These are phyloP conservation scores for Tolypocladium ophioglossoides DNA, from an alignment of 2,329 filamentous ascomycete species.

Conservation along the genomic window DNA sequence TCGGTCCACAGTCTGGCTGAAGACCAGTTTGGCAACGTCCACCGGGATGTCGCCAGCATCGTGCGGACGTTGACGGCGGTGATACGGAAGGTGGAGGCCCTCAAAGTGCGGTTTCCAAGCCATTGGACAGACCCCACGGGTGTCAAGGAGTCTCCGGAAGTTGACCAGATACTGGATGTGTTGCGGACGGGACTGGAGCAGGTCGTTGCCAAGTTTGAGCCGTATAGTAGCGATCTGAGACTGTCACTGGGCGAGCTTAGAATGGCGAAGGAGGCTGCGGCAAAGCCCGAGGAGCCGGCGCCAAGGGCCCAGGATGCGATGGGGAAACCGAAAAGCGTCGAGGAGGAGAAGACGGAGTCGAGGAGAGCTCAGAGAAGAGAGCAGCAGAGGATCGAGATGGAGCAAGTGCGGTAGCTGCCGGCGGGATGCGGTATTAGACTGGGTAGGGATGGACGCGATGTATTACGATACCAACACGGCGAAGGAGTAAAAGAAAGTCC, in stretches of 20 bases:
- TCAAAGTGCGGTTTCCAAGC: constrained; percentile 45
- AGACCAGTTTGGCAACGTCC: constrained; percentile 79
- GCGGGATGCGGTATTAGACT: neutral
- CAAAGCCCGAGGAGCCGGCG: constrained; percentile 9
- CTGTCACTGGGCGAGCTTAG: constrained; percentile 62
- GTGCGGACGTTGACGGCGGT: constrained; percentile 62
- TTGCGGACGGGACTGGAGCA: constrained; percentile 55
- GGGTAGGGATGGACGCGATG: neutral
- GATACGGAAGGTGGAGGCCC: constrained; percentile 58
- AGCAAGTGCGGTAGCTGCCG: constrained; percentile 12
- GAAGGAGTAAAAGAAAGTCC: neutral
- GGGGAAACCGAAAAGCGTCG: constrained; percentile 13
- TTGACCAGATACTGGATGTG: constrained; percentile 57
- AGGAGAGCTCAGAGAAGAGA: constrained; percentile 10
- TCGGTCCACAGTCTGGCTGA: constrained; percentile 66
- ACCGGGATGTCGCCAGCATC: constrained; percentile 65
- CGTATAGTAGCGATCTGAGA: constrained; percentile 61
- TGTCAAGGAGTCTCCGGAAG: constrained; percentile 45
- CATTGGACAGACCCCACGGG: constrained; percentile 74
- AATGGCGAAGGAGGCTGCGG: constrained; percentile 58
- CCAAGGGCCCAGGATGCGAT: constrained; percentile 16
- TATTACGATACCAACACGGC: neutral
- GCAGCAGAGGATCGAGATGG: constrained; percentile 16
- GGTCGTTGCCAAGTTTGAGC: constrained; percentile 61
- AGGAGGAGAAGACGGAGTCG: constrained; percentile 10